Base-by-base conservation (phyloP, 2,329 filamentous ascomycete genomes). In the Pseudocercospora crystallina region DNA sequence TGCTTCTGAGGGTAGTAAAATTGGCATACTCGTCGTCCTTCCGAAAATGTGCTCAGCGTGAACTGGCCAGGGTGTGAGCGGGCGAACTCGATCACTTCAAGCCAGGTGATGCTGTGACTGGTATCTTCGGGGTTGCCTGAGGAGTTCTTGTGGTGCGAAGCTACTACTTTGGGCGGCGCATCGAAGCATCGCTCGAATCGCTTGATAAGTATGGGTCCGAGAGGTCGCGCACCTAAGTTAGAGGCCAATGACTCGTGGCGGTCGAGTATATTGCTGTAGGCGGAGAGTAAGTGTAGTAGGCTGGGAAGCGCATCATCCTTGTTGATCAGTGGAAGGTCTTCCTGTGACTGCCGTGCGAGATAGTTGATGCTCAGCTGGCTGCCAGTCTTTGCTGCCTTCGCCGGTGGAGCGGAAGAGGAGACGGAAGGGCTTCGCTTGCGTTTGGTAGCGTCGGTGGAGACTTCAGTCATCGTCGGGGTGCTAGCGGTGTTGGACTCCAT, bases 171-270 rank as follows among this genome's bases (percentile, higher is more conserved):
- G 54, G 91, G 90, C 15, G 87, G 84, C 0, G 87, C 87, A 58
- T 95, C 89, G 64, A 96, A 95, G 49, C 92, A 79, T 46, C 87
- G 82, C 69, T 95, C 90, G 67, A 95, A 90, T 36, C 89, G 86
- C 71, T 90, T 90, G 62, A 95, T 82, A 56, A 95, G 74, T 44
- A 91, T 89, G 17, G 89, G 89, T 0, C 87, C 89, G 1, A 90
- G 82, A 13, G 91, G 85, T 60, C 89, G 87, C 48, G 89, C 90
- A 61, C 90, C 90, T 20, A 96, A 78, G 63, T 90, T 92, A 51
- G 87, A 86, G 40, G 90, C 90, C 62, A 95, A 82, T 69, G 87
- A 92, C 72, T 96, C 90, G 68, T 92, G 88, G 48, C 89, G 83
- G 63, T 89, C 87, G 45, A 95, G 76, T 12, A 94, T 88, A 58